A percentile compares a stretch with the other conserved stretches of the same genome.
Conservation (phyloP, 345 rosid species). For the Euphorbia tirucalli region DNA sequence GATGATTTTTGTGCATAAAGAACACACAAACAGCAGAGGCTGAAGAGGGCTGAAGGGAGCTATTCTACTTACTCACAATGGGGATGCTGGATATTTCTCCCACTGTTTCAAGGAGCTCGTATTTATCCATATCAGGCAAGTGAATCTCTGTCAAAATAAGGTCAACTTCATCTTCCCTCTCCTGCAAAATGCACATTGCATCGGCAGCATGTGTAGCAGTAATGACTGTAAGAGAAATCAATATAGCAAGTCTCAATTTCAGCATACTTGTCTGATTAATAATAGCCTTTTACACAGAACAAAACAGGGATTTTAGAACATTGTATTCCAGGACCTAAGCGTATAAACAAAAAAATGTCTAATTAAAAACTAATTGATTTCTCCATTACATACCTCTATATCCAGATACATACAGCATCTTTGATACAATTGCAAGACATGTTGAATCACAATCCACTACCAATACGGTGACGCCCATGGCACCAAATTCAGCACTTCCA, state of each 20-base stretch:
- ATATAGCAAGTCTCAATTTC: not conserved
- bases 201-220: constrained; percentile 41
- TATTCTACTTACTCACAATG: constrained; percentile 37
- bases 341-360: not conserved
- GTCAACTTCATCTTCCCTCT: constrained; percentile 30
- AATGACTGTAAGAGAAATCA: constrained; percentile 33
- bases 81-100: constrained; percentile 34
- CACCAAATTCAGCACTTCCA: constrained; percentile 5
- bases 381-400: constrained; percentile 37
- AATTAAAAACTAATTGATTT: not conserved
- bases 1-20: not conserved
- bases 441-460: constrained; percentile 43
- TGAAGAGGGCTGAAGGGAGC: not conserved
- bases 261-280: not conserved
- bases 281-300: too few species aligned
- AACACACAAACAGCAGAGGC: not conserved
- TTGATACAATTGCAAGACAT: constrained; percentile 34
- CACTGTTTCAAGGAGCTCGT: constrained; percentile 45
- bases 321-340: too few species aligned
- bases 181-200: constrained; percentile 33
- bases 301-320: not conserved
- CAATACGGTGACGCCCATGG: constrained; percentile 27
- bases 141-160: constrained; percentile 45
- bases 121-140: constrained; percentile 49
- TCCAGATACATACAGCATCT: constrained; percentile 39